These are phyloP conservation scores for Ophiosphaerella narmari DNA, from an alignment of 2,329 filamentous ascomycete genomes.

Conservation along the genomic window DNA sequence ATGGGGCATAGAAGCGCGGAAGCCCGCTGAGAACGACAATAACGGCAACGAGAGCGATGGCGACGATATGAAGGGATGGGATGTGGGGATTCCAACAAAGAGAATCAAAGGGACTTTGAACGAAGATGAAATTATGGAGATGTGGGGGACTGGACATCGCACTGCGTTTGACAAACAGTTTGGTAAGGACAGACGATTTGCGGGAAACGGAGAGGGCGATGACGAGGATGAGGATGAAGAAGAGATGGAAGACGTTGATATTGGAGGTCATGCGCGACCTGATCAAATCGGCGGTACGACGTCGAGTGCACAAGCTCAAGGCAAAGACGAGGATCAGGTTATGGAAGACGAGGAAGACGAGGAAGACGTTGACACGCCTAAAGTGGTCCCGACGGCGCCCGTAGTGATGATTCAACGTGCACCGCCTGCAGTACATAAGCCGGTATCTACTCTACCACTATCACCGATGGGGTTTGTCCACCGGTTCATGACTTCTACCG, in stretches of 20 bases:
- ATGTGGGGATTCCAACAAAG: constrained; percentile 15
- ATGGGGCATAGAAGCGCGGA: constrained; percentile 32
- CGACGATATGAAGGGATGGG: constrained; percentile 10
- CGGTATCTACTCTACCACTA: constrained; percentile 21
- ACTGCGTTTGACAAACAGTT: constrained; percentile 25
- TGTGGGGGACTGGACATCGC: constrained; percentile 27
- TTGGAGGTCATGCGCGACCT: constrained; percentile 14
- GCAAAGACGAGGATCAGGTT: constrained; percentile 16
- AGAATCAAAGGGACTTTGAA: constrained; percentile 22
- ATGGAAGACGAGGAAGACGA: constrained; percentile 25
- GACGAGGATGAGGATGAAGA: constrained; percentile 21
- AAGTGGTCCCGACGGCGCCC: constrained; percentile 4
- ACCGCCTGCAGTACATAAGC: constrained; percentile 13
- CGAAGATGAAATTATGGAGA: constrained; percentile 23
- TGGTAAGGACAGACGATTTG: constrained; percentile 4
- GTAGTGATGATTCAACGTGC: constrained; percentile 11
- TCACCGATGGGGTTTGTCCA: constrained; percentile 28
- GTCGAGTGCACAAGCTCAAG: not conserved
- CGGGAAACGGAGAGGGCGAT: constrained; percentile 13
- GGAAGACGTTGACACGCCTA: constrained; percentile 5
- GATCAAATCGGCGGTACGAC: not conserved
- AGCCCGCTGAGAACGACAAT: constrained; percentile 12
- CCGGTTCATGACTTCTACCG: constrained; percentile 30
- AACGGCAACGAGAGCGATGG: constrained; percentile 16
- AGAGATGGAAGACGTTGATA: constrained; percentile 16